phyloP scores from a whole-genome alignment of 2,329 filamentous ascomycete species.

The Penicillium sp. region DNA sequence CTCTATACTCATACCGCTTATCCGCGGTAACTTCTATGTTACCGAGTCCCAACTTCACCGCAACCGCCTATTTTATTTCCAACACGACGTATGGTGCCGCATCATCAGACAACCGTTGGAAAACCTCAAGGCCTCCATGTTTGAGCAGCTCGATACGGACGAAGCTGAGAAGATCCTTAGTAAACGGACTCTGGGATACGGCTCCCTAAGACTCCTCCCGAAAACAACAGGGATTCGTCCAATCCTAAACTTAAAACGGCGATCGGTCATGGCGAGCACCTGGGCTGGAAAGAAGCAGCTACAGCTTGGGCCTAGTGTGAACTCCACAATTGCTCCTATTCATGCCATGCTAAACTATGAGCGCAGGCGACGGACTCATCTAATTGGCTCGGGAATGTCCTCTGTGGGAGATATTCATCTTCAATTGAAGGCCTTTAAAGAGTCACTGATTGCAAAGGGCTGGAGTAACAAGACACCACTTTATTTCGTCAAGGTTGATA shows the following conservation, averaged over 20 bases:
- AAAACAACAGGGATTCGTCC: slow-evolving; percentile 78
- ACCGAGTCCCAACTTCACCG: slow-evolving; percentile 85
- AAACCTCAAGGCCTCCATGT: slow-evolving; percentile 71
- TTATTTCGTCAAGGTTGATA: slow-evolving; percentile 92
- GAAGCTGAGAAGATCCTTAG: slow-evolving; percentile 64
- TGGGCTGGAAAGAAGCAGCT: slow-evolving; percentile 57
- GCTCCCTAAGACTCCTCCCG: slow-evolving; percentile 79
- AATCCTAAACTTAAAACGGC: slow-evolving; percentile 82
- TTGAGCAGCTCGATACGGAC: slow-evolving; percentile 72
- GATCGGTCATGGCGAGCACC: slow-evolving; percentile 55
- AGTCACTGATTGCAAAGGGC: slow-evolving; percentile 21
- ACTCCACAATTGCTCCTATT: slow-evolving; percentile 71
- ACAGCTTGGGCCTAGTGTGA: slow-evolving; percentile 67
- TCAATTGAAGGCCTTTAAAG: slow-evolving; percentile 72
- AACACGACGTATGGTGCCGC: slow-evolving; percentile 86
- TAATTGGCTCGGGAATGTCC: slow-evolving; percentile 79
- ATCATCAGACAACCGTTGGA: slow-evolving; percentile 75
- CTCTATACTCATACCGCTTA: slow-evolving; percentile 83
- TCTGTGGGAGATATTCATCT: slow-evolving; percentile 80
- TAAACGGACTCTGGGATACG: slow-evolving; percentile 72
- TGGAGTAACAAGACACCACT: slow-evolving; percentile 54
- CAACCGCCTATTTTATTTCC: slow-evolving; percentile 88
- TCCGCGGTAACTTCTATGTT: slow-evolving; percentile 89
- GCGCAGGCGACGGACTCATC: slow-evolving; percentile 62
- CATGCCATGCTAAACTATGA: slow-evolving; percentile 80